Evolutionary conservation across 148 eudicot species (phyloP).

Genomic region (Spergularia marina): DNA sequence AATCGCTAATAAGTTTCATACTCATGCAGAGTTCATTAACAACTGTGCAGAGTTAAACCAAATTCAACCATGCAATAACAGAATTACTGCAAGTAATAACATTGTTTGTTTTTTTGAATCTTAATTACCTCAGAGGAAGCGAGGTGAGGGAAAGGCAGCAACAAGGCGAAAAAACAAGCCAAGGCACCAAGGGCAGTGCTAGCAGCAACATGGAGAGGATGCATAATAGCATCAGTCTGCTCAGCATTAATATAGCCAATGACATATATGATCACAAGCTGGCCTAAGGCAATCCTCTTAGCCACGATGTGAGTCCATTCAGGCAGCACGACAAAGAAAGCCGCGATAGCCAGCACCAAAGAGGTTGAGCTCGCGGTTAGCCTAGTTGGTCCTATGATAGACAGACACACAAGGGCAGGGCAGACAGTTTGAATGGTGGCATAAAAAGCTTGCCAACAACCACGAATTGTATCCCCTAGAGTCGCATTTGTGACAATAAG

Average conservation of each 20-base stretch:
- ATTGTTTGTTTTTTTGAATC: too few relatives aligned
- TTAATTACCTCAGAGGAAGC: constrained; percentile 52
- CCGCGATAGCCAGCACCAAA: constrained; percentile 36
- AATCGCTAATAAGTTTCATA: background rate
- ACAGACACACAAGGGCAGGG: constrained; percentile 60
- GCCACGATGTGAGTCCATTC: constrained; percentile 46
- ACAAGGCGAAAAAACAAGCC: constrained; percentile 63
- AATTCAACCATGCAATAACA: constrained; percentile 1
- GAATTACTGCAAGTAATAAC: background rate
- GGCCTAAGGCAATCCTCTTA: constrained; percentile 71
- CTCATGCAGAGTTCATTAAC: background rate
- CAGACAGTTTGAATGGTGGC: constrained; percentile 48
- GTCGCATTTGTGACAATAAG: constrained; percentile 60
- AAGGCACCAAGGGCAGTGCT: constrained; percentile 71
- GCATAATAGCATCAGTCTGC: constrained; percentile 49
- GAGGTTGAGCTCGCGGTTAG: constrained; percentile 47
- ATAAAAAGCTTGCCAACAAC: constrained; percentile 52
- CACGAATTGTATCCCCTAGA: constrained; percentile 58
- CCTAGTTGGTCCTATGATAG: constrained; percentile 48
- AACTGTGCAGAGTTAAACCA: background rate
- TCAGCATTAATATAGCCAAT: constrained; percentile 46
- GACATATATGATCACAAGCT: constrained; percentile 60
- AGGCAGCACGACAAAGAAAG: constrained; percentile 57
- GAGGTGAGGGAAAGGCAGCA: constrained; percentile 61
- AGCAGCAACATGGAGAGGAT: constrained; percentile 68